Base-by-base conservation (phyloP, 495 filamentous ascomycete genomes). In the Penicillium nucicola region DNA sequence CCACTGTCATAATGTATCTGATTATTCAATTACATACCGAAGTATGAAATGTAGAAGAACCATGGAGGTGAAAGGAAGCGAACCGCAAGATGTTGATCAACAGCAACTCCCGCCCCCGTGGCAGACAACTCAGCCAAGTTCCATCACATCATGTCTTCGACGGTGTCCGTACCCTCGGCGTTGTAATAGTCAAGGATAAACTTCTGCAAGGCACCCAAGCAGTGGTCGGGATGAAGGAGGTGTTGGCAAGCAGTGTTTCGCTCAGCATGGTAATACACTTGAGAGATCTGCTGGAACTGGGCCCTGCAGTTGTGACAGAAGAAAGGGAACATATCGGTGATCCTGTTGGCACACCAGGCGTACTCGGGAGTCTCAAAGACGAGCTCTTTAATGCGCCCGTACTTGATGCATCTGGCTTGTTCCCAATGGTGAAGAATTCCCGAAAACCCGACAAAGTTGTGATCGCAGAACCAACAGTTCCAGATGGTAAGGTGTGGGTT, bases 151-250 rank as follows among this genome's bases (percentile, higher is more conserved):
- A 10, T 4, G 15, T 31, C 14, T 5, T 31, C 14, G 9, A 10
- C 0, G 3, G 14, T 33, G 5, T 45, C 43, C 8, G 13, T 25
- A 6, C 46, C 46, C 23, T 36, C 28, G 9, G 36, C 39, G 9
- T 48, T 25, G 5, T 48, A 48, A 19, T 48, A 48, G 6, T 50
- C 39, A 10, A 42, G 14, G 38, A 41, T 41, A 13, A 42, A 50
- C 4, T 17, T 31, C 4, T 39, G 48, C 14, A 50, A 30, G n/a
- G 2, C 12, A 18, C 39, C 48, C 1, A 50, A 28, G 12, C 48
- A 50, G 8, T 43, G 28, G 1, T 12, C 10, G 0, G 13, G 4
- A 2, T 42, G 14, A 4, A 50, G 39, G 8, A 50, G 13, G 13
- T 50, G 25, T 3, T 20, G 17, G 12, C 48, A 50, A 4, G 19